Evolutionary conservation across 345 rosid species (phyloP), one percentile per base, ranked within the genome.

Genomic region (Schrenkiella parvula): DNA sequence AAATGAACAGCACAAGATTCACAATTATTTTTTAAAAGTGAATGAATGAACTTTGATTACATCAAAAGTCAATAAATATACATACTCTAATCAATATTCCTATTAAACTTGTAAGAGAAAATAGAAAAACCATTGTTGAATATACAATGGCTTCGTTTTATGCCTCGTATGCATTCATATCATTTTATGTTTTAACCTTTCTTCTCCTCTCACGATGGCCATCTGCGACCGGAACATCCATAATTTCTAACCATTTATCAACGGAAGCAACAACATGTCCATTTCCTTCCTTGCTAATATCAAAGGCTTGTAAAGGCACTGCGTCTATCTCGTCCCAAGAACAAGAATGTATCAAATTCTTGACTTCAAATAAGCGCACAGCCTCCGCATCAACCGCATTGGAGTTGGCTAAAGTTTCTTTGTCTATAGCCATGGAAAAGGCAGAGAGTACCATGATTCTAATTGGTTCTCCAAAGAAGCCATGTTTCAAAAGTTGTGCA

Each of bases 401-500:
- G 1, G 79, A 76, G 3, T 54, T 76, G 38, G 71, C 71, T 28
- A 62, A 53, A 4, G 66, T 64, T 0, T 29, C 66, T 0, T 18
- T 68, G 38, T 35, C 58, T 19, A 0, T 69, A 15, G 66, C 79
- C 4, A 29, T 28, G 12, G 71, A 69, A 15, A 76, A 69, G 66
- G 66, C 75, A n/a, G 29, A 69, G 10, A 4, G 14, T 11, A 62
- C 70, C 4, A 32, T 37, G 65, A 44, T 37, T 26, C 66, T 76
- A 9, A 63, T 69, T 0, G 79, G 71, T 19, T 54, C 65, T 28
- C 79, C 79, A 0, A 76, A 62, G 50, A 76, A 76, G 18, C 71
- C 79, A 21, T 69, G 75, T 64, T 69, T 62, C 46, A 76, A 76
- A 37, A 76, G 79, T 63, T 76, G 79, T 55, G 64, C 58, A 1